A percentile compares a stretch with the other conserved stretches of the same genome.
Evolutionary conservation across 192 early-diverging fungal genomes (phyloP).

Genomic region (Radiomyces spectabilis): DNA sequence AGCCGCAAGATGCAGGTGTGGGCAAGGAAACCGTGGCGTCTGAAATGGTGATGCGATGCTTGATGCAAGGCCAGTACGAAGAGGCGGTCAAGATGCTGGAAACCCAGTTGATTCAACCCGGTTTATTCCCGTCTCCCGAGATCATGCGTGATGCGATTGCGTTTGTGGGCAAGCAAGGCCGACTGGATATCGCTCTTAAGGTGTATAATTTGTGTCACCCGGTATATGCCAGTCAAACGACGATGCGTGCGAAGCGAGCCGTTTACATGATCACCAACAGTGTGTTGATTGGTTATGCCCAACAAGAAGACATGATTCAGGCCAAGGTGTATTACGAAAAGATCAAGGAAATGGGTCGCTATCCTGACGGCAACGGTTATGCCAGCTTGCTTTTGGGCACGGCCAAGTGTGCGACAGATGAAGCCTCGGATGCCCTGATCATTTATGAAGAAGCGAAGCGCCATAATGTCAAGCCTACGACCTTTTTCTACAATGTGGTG

Average conservation of each 20-base stretch:
- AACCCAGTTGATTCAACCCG: background rate
- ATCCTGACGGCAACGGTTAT: slow-evolving; percentile 45
- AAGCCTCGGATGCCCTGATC: slow-evolving; percentile 39
- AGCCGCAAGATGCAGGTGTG: too few species aligned
- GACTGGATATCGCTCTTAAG: slow-evolving; percentile 8
- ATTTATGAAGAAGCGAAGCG: slow-evolving; percentile 50
- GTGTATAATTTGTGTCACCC: slow-evolving; percentile 9
- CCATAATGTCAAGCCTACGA: slow-evolving; percentile 41
- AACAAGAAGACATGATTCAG: slow-evolving; percentile 35
- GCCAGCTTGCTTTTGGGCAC: slow-evolving; percentile 44
- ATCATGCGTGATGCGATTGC: slow-evolving; percentile 25
- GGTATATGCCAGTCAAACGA: background rate
- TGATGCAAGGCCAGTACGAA: slow-evolving; percentile 5
- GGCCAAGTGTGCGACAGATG: slow-evolving; percentile 39
- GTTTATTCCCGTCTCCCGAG: slow-evolving; percentile 18
- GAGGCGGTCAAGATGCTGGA: slow-evolving; percentile 10
- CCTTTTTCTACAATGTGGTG: slow-evolving; percentile 54
- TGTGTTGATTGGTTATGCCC: slow-evolving; percentile 40
- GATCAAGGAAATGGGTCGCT: slow-evolving; percentile 31
- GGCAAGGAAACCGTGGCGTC: background rate
- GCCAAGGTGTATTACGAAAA: slow-evolving; percentile 49
- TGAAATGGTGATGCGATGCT: slow-evolving; percentile 10
- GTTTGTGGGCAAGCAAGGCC: slow-evolving; percentile 23
- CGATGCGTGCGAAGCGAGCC: slow-evolving; percentile 17
- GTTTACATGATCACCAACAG: slow-evolving; percentile 34